Conservation (phyloP, 1,284 basidiomycete species). For the Ceratobasidium sp. region DNA sequence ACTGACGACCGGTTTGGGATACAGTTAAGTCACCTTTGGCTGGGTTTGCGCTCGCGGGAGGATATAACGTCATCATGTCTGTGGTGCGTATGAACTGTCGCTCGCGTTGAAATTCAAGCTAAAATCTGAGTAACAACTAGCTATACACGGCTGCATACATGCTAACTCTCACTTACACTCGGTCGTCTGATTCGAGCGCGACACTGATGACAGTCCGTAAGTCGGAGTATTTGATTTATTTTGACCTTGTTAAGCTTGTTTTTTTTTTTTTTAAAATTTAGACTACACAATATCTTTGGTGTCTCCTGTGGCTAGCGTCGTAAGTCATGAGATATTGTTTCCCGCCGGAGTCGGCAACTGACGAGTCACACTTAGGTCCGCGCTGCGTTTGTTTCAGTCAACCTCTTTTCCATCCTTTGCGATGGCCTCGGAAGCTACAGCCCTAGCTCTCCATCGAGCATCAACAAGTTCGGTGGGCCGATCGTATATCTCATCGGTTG, state of each 20-base stretch:
- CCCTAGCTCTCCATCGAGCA: constrained; percentile 64
- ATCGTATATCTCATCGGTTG: constrained; percentile 80
- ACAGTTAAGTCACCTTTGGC: constrained; percentile 73
- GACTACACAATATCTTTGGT: constrained; percentile 77
- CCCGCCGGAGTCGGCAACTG: constrained; percentile 26
- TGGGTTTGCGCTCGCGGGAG: constrained; percentile 79
- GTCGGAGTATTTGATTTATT: constrained; percentile 46
- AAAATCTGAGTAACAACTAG: constrained; percentile 62
- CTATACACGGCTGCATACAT: constrained; percentile 76
- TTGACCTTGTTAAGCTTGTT: background rate
- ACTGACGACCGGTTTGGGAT: background rate
- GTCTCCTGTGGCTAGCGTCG: constrained; percentile 78
- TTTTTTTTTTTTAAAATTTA: constrained; percentile 50
- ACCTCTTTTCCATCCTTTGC: constrained; percentile 82
- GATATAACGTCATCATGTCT: constrained; percentile 82
- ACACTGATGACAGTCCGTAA: constrained; percentile 74
- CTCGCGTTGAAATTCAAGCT: background rate
- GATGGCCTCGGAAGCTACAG: constrained; percentile 68
- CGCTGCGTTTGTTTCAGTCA: constrained; percentile 80
- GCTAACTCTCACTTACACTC: constrained; percentile 77
- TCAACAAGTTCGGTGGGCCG: constrained; percentile 78
- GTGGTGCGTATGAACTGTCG: constrained; percentile 61
- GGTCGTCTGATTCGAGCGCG: constrained; percentile 66
- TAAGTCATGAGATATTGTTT: constrained; percentile 57
- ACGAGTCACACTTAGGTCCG: constrained; percentile 61